Base-by-base conservation (phyloP, 2,329 filamentous ascomycete species). In the Fusarium penzigii region DNA sequence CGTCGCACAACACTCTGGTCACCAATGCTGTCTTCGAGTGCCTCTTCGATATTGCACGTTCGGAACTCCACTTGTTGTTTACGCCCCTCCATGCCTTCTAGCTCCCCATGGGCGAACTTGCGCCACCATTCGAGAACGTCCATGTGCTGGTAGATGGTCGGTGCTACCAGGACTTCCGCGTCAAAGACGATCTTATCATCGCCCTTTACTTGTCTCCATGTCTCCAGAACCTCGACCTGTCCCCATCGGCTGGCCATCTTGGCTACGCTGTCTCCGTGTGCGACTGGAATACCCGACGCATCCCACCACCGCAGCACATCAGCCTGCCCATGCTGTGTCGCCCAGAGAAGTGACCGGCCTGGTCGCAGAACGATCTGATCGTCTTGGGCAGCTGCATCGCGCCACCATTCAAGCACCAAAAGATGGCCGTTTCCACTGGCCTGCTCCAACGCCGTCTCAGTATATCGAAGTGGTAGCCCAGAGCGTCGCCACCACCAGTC, bases 31-130 rank as follows among this genome's bases (percentile, higher is more conserved):
- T 96, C 92, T 69, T 97, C 92, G 39, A 97, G 79, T 1, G 92
- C 92, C 72, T 97, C 93, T 69, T 97, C 92, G 55, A 97, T 94
- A 70, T 96, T 92, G 70, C 92, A 96, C 1, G 91, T 96, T 70
- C 93, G 92, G 72, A 96, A 97, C 70, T 96, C 91, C 25, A 97
- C 92, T 47, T 83, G 81, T 61, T 92, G 79, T 56, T 75, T 75
- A 32, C 78, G 73, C 14, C 80, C 80, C 39, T 77, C 72, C 80
- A 78, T 83, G 39, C 76, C 79, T 1, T 75, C 75, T 32, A 82
- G 72, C 63, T 80, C 76, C 44, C 82, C 78, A 48, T 81, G 75
- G 8, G 82, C 81, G 62, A 86, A 88, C 48, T 79, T 80, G 65
- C 89, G 88, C 92, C 93, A 97, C 93, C 93, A 97, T 68, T 96